These are phyloP conservation scores for Lactifluus volemus DNA, from an alignment of 768 basidiomycete species.

Conservation along the genomic window DNA sequence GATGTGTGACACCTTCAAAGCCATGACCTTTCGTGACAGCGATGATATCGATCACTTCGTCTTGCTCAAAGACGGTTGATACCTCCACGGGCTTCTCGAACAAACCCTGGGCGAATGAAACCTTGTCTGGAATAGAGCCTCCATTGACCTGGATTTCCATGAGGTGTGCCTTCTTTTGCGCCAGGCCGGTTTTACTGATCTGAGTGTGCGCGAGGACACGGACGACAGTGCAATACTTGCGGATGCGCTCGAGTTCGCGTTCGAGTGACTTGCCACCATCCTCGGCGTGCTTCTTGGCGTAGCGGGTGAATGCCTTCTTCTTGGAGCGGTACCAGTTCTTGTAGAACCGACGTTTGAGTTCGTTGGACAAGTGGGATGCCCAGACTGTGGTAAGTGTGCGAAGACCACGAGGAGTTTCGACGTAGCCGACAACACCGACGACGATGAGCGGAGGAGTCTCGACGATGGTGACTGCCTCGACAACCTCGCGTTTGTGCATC, in stretches of 20 bases:
- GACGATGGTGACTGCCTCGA: conserved; percentile 92
- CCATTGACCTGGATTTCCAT: conserved; percentile 99
- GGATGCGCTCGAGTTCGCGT: conserved; percentile 97
- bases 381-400: conserved; percentile 98
- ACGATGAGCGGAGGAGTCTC: conserved; percentile 97
- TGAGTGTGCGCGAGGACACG: conserved; percentile 99
- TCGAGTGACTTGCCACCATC: conserved; percentile 84
- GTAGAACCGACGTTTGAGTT: conserved; percentile 98
- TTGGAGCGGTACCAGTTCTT: conserved; percentile 99
- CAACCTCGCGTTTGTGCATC: conserved; percentile 99
- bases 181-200: conserved; percentile 94
- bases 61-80: conserved; percentile 83
- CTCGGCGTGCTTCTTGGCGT: conserved; percentile 98
- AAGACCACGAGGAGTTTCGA: conserved; percentile 98
- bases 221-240: conserved; percentile 99
- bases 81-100: conserved; percentile 97
- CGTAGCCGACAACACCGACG: conserved; percentile 97
- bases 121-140: conserved; percentile 93
- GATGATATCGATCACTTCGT: conserved; percentile 94
- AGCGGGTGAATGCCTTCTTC: conserved; percentile 99
- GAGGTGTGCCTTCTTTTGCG: conserved; percentile 98
- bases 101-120: conserved; percentile 85
- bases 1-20: conserved; percentile 98
- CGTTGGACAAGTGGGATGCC: conserved; percentile 97
- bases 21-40: conserved; percentile 99